Percentiles rank a stretch among this genome's conserved stretches.
phyloP scores from a whole-genome alignment of 306 rosid genomes.

The Fragaria iinumae region DNA sequence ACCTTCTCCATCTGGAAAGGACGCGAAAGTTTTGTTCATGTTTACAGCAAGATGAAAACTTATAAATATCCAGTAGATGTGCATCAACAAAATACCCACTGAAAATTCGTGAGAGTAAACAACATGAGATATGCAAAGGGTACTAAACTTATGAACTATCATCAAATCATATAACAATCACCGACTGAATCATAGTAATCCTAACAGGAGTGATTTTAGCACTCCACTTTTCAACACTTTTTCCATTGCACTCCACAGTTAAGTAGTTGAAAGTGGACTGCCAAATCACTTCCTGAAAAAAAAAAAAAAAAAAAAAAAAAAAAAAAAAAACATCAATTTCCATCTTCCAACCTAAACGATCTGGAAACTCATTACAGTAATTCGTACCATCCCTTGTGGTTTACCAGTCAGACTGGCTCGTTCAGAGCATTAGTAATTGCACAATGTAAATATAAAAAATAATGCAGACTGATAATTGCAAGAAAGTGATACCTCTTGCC shows the following conservation, averaged over 20 bases:
- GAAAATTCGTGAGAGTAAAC: neutral
- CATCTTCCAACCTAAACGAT: neutral
- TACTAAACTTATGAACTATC: neutral
- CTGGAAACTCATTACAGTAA: neutral
- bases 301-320: too few relatives aligned
- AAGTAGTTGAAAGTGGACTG: neutral
- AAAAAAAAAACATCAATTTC: too few relatives aligned
- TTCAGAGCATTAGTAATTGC: neutral
- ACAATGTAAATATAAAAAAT: neutral
- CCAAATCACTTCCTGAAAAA: neutral
- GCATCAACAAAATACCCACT: neutral
- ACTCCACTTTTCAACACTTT: neutral
- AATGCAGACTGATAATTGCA: neutral
- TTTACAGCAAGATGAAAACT: constrained; percentile 6
- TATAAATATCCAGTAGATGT: neutral
- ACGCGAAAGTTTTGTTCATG: neutral
- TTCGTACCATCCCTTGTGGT: neutral
- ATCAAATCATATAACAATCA: neutral
- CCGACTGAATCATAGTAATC: neutral
- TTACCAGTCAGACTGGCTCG: neutral
- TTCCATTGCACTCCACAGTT: neutral
- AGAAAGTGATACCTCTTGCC: constrained; percentile 67
- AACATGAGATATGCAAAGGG: neutral
- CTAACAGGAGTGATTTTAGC: neutral
- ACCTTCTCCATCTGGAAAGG: constrained; percentile 70